Conservation (phyloP, 805 yeast species). For the Jamesozyma spencerorum region DNA sequence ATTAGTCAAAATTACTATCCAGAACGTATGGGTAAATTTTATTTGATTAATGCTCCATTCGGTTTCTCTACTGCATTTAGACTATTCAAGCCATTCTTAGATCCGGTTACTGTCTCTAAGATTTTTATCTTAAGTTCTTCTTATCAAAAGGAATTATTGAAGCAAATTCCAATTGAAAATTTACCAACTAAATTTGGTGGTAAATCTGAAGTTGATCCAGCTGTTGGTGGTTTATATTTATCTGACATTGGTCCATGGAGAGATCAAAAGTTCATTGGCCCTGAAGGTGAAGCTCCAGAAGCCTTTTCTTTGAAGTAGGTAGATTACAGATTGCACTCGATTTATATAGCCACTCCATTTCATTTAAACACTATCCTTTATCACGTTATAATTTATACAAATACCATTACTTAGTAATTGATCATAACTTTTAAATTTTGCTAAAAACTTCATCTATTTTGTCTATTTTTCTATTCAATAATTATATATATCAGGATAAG, state of each 20-base stretch:
- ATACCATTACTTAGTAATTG: neutral
- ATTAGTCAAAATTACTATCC: constrained; percentile 98
- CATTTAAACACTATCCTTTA: neutral
- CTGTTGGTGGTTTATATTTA: constrained; percentile 72
- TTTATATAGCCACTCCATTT: neutral
- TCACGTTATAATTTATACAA: too few relatives aligned
- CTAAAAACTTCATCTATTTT: neutral
- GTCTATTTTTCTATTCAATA: too few relatives aligned
- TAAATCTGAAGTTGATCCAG: constrained; percentile 49
- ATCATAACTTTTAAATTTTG: neutral
- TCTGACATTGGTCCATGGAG: constrained; percentile 98
- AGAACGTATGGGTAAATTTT: constrained; percentile 98
- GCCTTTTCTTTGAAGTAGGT: constrained; percentile 29
- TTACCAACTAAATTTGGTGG: constrained; percentile 92
- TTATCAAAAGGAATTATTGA: constrained; percentile 73
- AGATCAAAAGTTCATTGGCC: constrained; percentile 77
- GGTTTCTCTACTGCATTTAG: constrained; percentile 93
- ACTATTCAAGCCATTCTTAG: constrained; percentile 86
- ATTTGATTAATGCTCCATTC: constrained; percentile 91
- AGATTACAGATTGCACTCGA: too few relatives aligned
- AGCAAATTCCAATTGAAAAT: constrained; percentile 90
- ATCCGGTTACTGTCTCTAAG: constrained; percentile 94
- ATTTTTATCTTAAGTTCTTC: constrained; percentile 77
- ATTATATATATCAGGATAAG: too few relatives aligned
- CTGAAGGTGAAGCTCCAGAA: constrained; percentile 89